These are phyloP conservation scores for Cylindricascospora bacillispora DNA, from an alignment of 1,139 yeast genomes.

Conservation along the genomic window DNA sequence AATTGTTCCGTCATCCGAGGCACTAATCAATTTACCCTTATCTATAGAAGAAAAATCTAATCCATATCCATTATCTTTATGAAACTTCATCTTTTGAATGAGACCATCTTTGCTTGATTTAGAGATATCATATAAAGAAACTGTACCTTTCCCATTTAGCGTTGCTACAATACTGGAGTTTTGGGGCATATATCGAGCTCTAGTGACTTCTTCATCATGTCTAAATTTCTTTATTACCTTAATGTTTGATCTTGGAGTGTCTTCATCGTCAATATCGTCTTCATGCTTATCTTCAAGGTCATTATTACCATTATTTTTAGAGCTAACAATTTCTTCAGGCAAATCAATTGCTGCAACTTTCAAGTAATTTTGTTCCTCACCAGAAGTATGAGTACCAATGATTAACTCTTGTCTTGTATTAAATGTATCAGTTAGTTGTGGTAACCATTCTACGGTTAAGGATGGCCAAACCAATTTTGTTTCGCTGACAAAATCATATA, in stretches of 20 bases:
- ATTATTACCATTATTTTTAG: too few relatives aligned
- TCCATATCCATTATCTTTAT: slow-evolving; percentile 60
- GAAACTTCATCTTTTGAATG: slow-evolving; percentile 34
- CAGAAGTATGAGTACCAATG: slow-evolving; percentile 82
- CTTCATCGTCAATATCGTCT: slow-evolving; percentile 22
- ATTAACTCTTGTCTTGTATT: slow-evolving; percentile 33
- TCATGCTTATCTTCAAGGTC: too few relatives aligned
- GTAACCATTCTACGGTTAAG: slow-evolving; percentile 65
- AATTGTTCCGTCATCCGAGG: slow-evolving; percentile 51
- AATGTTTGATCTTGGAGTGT: slow-evolving; percentile 35
- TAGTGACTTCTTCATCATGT: slow-evolving; percentile 53
- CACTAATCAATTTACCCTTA: slow-evolving; percentile 41
- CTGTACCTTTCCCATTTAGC: slow-evolving; percentile 63
- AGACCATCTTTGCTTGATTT: slow-evolving; percentile 19
- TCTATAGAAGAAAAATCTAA: slow-evolving; percentile 45
- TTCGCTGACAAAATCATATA: slow-evolving; percentile 73
- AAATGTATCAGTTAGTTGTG: slow-evolving; percentile 24
- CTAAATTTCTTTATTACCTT: slow-evolving; percentile 48
- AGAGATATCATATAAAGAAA: slow-evolving; percentile 49
- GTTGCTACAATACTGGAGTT: slow-evolving; percentile 58
- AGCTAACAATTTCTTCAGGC: slow-evolving; percentile 32
- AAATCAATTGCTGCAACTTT: slow-evolving; percentile 63
- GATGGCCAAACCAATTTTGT: slow-evolving; percentile 77
- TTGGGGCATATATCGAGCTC: slow-evolving; percentile 76
- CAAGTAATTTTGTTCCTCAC: slow-evolving; percentile 62